phyloP scores from a whole-genome alignment of 495 filamentous ascomycete species.

The Articulospora tetracladia region DNA sequence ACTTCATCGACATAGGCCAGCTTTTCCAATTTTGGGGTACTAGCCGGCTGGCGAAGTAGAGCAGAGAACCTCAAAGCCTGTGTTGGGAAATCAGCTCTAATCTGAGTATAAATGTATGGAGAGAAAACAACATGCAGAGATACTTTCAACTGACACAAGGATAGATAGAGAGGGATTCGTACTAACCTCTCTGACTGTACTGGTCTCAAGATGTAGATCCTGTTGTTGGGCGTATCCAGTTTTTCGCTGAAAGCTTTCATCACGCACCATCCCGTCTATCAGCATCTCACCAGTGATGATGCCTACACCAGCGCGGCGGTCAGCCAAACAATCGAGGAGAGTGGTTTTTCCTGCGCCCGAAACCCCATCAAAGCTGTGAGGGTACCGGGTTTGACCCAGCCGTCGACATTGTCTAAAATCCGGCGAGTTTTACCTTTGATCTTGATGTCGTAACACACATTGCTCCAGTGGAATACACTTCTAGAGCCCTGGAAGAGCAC shows the following conservation, averaged over 20 bases:
- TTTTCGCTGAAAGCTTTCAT: slow-evolving; percentile 69
- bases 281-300: slow-evolving; percentile 59
- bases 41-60: slow-evolving; percentile 74
- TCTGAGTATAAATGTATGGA: too few relatives aligned
- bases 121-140: too few relatives aligned
- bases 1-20: slow-evolving; percentile 85
- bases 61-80: slow-evolving; percentile 78
- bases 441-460: slow-evolving; percentile 73
- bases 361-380: slow-evolving; percentile 65
- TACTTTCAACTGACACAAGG: too few relatives aligned
- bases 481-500: not conserved
- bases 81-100: not conserved
- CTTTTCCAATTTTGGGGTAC: slow-evolving; percentile 66
- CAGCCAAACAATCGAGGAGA: slow-evolving; percentile 55
- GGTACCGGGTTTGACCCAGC: slow-evolving; percentile 67
- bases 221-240: slow-evolving; percentile 86
- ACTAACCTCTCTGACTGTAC: slow-evolving; percentile 37
- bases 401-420: slow-evolving; percentile 60
- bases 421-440: slow-evolving; percentile 53
- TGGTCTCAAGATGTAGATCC: slow-evolving; percentile 65
- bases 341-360: slow-evolving; percentile 67
- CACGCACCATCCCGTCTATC: slow-evolving; percentile 68
- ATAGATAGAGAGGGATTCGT: not conserved
- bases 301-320: slow-evolving; percentile 27
- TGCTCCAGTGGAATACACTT: slow-evolving; percentile 70